A percentile compares a stretch with the other conserved stretches of the same genome.
Evolutionary conservation across 345 rosid species (phyloP).

Genomic region (Litchi chinensis): DNA sequence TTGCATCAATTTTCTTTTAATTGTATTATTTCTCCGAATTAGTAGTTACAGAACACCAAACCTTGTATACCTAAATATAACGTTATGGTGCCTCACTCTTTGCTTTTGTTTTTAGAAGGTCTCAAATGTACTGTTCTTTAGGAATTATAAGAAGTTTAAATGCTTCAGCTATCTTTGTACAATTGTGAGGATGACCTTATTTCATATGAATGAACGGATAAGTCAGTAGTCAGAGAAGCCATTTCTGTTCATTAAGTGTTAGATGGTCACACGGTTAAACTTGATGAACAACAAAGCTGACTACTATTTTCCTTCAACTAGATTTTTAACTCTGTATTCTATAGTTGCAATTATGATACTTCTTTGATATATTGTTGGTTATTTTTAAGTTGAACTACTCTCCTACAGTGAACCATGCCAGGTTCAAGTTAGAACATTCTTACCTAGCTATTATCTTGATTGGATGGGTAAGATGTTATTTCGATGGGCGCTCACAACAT

Average conservation of each 20-base stretch:
- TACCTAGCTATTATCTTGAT: too few species aligned
- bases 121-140: neutral
- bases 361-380: too few species aligned
- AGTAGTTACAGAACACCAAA: neutral
- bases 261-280: neutral
- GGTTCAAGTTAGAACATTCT: too few species aligned
- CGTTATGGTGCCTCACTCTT: neutral
- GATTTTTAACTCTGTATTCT: neutral
- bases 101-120: neutral
- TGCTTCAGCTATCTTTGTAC: neutral
- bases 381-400: too few species aligned
- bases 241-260: neutral
- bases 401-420: too few species aligned
- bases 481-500: too few species aligned
- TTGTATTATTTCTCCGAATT: neutral
- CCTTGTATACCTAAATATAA: neutral
- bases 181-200: neutral
- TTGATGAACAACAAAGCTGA: neutral
- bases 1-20: neutral
- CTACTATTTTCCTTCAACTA: neutral
- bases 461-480: too few species aligned
- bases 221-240: neutral
- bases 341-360: too few species aligned
- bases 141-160: neutral
- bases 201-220: neutral